phyloP scores from a whole-genome alignment of 176 grass and related monocot genomes.

The Hordeum vulgare region MorexV3_pseudomolecules_assembly NC_058521.1:423395132-423395631 shows the following conservation, averaged over 20 bases:
- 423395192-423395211: too few species aligned
- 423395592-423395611: constrained; percentile 35
- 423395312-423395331: constrained; percentile 3
- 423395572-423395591: constrained; percentile 47
- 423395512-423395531: constrained; percentile 85
- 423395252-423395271: background rate
- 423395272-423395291: background rate
- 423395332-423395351: background rate
- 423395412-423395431: constrained; percentile 80
- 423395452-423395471: constrained; percentile 73
- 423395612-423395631: constrained; percentile 5
- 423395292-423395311: background rate
- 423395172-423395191: too few species aligned
- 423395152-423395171: too few species aligned
- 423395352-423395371: background rate
- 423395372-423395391: constrained; percentile 4
- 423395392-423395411: background rate
- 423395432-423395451: constrained; percentile 94
- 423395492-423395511: constrained; percentile 98
- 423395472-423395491: constrained; percentile 58
- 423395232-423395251: background rate
- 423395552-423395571: constrained; percentile 99
- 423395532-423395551: constrained; percentile 67
- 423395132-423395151: too few species aligned
- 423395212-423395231: constrained; percentile 3